Base-by-base conservation (phyloP, 2,329 filamentous ascomycete species). In the Clonostachys byssicola region DNA sequence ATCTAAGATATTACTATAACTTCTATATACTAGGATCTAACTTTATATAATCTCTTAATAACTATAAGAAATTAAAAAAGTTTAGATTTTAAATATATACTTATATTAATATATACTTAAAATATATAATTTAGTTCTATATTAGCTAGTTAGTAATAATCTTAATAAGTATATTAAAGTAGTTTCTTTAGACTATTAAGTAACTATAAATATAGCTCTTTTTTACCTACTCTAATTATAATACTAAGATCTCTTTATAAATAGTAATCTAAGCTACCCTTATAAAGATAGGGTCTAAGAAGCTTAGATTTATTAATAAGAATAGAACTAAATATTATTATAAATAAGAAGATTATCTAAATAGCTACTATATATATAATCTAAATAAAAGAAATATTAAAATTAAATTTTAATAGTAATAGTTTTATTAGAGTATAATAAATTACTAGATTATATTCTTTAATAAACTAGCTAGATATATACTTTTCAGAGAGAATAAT, bases 41-140 rank as follows among this genome's bases (percentile, higher is more conserved):
- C 18, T 46, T 46, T 34, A 16, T 46, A 12, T 46, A 46, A 7
- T 46, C 14, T 40, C 17, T 46, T 40, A 46, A 46, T 46, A 46
- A 14, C 18, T 46, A 46, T 39, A 18, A 46, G 20, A 46, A 46
- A 17, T 38, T 46, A 40, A 46, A 40, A 38, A 12, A 40, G 34
- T 46, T 40, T 20, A 40, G 34, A 10, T 18, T 46, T 20, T 33
- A 46, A 40, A 40, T 46, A 14, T 46, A 46, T 40, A 40, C 2
- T 14, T 46, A 46, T 46, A 46, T 46, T 46, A 46, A 46, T 46
- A 46, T 16, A 20, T 46, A 46, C 23, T 46, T 34, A 40, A 30
- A 33, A 16, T 46, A 40, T 46, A 46, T 46, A 40, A 46, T 34
- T 40, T 46, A 46, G 34, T 46, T 46, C 34, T 46, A 40, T 41